phyloP scores from a whole-genome alignment of 257 asterid genomes.

The Linaria vulgaris region DNA sequence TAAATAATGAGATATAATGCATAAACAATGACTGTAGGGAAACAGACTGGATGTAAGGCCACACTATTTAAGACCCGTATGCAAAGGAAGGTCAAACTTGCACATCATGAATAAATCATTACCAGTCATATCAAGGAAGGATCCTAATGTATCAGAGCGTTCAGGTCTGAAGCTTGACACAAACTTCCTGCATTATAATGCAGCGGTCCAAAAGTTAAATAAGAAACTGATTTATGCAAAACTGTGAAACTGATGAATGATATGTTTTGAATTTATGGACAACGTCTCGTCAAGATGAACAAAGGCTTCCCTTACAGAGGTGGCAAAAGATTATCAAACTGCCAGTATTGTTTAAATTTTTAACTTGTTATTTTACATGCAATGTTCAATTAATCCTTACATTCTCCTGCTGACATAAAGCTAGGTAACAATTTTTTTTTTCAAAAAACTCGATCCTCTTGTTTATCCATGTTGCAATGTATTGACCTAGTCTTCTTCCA shows the following conservation, averaged over 20 bases:
- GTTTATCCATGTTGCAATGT: not conserved
- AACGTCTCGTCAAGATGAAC: not conserved
- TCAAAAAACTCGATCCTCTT: not conserved
- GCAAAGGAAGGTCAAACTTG: constrained; percentile 10
- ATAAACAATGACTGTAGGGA: not conserved
- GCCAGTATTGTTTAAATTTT: not conserved
- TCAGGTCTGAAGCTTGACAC: constrained; percentile 84
- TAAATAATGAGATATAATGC: not conserved
- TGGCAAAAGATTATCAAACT: not conserved
- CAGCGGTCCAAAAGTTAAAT: constrained; percentile 20
- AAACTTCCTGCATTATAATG: constrained; percentile 70
- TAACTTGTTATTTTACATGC: not conserved
- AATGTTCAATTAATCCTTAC: not conserved
- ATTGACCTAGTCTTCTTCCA: not conserved
- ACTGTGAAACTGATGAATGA: not conserved
- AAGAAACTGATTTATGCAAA: not conserved
- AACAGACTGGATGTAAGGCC: not conserved
- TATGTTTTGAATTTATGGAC: not conserved
- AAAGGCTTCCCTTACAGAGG: not conserved
- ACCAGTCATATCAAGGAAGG: constrained; percentile 79
- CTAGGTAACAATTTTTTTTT: not conserved
- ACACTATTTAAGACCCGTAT: not conserved
- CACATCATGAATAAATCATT: constrained; percentile 26
- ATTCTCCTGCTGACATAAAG: not conserved
- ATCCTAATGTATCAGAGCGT: constrained; percentile 66